Evolutionary conservation across 768 basidiomycete species (phyloP).

Genomic region (Kockovaella imperatae): DNA sequence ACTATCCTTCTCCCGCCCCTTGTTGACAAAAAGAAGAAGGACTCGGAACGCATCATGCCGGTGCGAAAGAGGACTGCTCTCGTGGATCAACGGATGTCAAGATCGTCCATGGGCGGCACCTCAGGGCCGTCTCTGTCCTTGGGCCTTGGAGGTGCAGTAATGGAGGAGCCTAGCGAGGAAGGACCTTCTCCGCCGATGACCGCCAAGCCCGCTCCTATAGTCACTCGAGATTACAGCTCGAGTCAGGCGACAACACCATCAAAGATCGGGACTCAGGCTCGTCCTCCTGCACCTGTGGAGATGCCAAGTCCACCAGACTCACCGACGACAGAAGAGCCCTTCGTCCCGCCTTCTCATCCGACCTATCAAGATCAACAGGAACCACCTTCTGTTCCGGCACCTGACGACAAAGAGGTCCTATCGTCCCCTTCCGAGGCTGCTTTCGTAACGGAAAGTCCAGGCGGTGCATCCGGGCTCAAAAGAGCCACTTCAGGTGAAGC

Average conservation of each 20-base stretch:
- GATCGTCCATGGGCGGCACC: slow-evolving; percentile 62
- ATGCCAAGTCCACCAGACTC: background rate
- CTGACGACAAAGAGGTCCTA: too few species aligned
- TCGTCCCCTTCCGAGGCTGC: background rate
- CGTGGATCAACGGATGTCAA: slow-evolving; percentile 78
- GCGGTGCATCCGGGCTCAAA: slow-evolving; percentile 13
- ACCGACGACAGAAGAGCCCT: too few species aligned
- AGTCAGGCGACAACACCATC: slow-evolving; percentile 12
- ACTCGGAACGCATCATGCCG: slow-evolving; percentile 76
- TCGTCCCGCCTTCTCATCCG: too few species aligned
- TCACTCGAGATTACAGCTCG: too few species aligned
- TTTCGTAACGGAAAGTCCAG: background rate
- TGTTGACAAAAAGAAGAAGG: slow-evolving; percentile 74
- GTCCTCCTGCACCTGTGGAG: slow-evolving; percentile 15
- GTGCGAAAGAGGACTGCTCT: slow-evolving; percentile 77
- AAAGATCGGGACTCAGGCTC: too few species aligned
- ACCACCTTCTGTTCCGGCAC: too few species aligned
- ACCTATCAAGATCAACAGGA: too few species aligned
- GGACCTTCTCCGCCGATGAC: slow-evolving; percentile 12
- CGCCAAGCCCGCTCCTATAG: slow-evolving; percentile 1
- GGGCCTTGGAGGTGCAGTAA: background rate
- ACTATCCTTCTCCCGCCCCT: slow-evolving; percentile 67
- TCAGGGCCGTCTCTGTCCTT: background rate
- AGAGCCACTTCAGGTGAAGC: slow-evolving; percentile 27
- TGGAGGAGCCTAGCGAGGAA: slow-evolving; percentile 5